Evolutionary conservation across 2,329 filamentous ascomycete genomes (phyloP), one percentile per base, ranked within the genome.

Genomic region (Pseudogymnoascus sp.): DNA sequence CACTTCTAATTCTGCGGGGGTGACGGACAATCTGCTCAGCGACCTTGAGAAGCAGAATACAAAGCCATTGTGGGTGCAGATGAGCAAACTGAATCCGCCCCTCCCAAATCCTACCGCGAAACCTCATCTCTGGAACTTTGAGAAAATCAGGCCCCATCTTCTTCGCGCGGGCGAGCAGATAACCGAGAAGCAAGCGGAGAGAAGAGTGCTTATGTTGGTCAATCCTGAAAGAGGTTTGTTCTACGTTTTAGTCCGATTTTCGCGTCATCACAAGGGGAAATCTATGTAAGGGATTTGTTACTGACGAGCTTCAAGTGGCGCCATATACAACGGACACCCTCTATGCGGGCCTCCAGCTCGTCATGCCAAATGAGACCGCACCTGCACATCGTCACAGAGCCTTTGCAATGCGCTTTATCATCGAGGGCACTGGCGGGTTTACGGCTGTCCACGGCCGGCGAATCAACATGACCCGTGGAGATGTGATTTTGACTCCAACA

Each of bases 241-340:
- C n/a, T 77, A 77, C 64, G 68, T 73, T 11, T 64, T 70, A 31
- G 71, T 77, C 14, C 68, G 70, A 11, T 74, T 75, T 1, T 72
- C 70, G 37, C 69, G 77, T 8, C 67, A 76, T 4, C 67, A 70
- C 25, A 74, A 75, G 0, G 75, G 75, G 3, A 68, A 75, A 5
- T 69, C 77, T 5, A 66, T 76, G 21, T 71, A 69, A 2, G 75
- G 75, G 43, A 71, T 31, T n/a, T 21, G 21, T 34, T 16, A 40
- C 36, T 74, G 56, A 69, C 49, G 53, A 60, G 9, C 46, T 40
- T 60, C 16, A 38, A 81, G 79, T 77, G 62, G 77, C 80, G 0
- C 82, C 83, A 0, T 82, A 79, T 65, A 84, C 82, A 0, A 84
- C 82, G 0, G 82, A 85, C 68, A 84, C 82, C 1, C 74, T 85